These are phyloP conservation scores for Sesbania bispinosa DNA, from an alignment of 306 rosid species.

Conservation along the genomic window DNA sequence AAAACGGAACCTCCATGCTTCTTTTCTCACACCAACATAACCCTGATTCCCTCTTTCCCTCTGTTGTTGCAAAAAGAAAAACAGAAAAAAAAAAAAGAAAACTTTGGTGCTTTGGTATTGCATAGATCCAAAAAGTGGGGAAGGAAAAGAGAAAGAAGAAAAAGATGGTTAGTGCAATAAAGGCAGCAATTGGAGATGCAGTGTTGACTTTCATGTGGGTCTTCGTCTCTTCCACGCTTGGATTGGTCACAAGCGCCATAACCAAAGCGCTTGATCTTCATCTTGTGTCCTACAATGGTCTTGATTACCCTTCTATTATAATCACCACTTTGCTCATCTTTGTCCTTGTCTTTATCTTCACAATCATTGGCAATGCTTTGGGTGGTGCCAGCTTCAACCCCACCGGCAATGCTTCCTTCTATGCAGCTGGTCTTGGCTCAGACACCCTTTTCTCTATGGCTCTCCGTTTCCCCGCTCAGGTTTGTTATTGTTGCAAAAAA, in stretches of 20 bases:
- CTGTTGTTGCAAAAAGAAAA: neutral
- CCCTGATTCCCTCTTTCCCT: neutral
- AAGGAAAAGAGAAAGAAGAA: no score
- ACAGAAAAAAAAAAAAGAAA: neutral
- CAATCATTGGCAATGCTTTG: conserved; percentile 49
- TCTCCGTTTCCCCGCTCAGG: conserved; percentile 94
- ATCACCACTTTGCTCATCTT: conserved; percentile 58
- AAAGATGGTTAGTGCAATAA: conserved; percentile 46
- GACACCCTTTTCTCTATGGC: conserved; percentile 86
- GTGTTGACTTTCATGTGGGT: conserved; percentile 66
- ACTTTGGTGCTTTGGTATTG: neutral
- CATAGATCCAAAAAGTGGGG: neutral
- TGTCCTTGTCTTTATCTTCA: conserved; percentile 48
- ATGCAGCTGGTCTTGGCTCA: conserved; percentile 71
- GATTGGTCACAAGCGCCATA: conserved; percentile 39
- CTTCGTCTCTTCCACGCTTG: conserved; percentile 54
- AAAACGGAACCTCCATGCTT: no score
- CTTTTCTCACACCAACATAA: neutral
- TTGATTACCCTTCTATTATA: conserved; percentile 34
- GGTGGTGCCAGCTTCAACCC: conserved; percentile 96
- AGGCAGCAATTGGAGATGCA: conserved; percentile 66
- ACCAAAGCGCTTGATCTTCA: conserved; percentile 34
- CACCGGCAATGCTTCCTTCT: conserved; percentile 70
- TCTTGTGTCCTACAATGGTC: conserved; percentile 21
- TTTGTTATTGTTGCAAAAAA: neutral